Percentiles rank a stretch among this genome's conserved stretches.
Conservation (phyloP, 2,329 filamentous ascomycete species). For the Reticulascus tulasneorum region DNA sequence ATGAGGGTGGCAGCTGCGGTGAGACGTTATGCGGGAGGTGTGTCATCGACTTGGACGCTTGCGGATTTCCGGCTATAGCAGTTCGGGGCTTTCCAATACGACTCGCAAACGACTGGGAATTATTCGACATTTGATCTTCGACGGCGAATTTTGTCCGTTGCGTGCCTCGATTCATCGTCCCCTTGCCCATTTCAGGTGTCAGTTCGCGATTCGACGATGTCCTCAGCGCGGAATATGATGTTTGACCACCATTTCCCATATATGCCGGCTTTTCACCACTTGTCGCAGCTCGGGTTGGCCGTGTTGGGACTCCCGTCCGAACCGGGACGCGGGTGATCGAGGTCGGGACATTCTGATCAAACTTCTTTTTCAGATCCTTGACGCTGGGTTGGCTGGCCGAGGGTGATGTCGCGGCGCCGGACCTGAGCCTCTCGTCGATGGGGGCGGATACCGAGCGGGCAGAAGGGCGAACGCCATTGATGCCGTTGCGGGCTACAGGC, state of each 20-base stretch:
- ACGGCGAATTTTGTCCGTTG: constrained; percentile 44
- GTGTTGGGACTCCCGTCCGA: constrained; percentile 27
- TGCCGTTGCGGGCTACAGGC: constrained; percentile 33
- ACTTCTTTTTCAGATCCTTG: constrained; percentile 74
- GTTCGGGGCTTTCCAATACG: constrained; percentile 51
- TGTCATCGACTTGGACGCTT: constrained; percentile 30
- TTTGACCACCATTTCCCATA: constrained; percentile 23
- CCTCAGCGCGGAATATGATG: constrained; percentile 38
- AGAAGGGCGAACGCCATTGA: constrained; percentile 35
- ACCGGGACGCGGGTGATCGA: constrained; percentile 30
- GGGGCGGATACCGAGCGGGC: constrained; percentile 55
- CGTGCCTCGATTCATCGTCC: constrained; percentile 13
- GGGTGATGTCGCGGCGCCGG: constrained; percentile 23
- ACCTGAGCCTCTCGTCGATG: constrained; percentile 43
- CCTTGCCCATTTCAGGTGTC: constrained; percentile 18
- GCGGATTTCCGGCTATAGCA: constrained; percentile 25
- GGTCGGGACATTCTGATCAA: constrained; percentile 57
- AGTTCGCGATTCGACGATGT: constrained; percentile 28
- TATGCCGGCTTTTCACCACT: constrained; percentile 17
- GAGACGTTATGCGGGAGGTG: constrained; percentile 24
- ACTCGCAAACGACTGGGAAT: constrained; percentile 56
- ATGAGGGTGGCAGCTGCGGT: constrained; percentile 17
- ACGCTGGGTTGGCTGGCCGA: constrained; percentile 59
- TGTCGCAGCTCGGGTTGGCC: constrained; percentile 32
- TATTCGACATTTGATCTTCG: constrained; percentile 50